These are phyloP conservation scores for Stemphylium beticola DNA, from an alignment of 2,329 filamentous ascomycete species.

Conservation along the genomic window DNA sequence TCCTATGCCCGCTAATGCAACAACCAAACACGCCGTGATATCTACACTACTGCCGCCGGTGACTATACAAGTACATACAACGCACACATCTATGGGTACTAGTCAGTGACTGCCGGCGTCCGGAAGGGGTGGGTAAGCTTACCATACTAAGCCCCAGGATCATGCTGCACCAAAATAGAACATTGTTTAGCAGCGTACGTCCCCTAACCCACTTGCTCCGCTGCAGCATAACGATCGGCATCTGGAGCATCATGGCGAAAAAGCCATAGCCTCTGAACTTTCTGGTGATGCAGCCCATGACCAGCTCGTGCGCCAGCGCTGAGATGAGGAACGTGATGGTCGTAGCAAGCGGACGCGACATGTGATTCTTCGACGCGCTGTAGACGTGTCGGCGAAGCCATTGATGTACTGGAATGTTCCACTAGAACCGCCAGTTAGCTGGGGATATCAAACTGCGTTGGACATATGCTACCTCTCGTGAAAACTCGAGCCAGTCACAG, in stretches of 20 bases:
- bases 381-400: slow-evolving; percentile 97
- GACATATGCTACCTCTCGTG: slow-evolving; percentile 53
- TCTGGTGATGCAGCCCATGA: slow-evolving; percentile 98
- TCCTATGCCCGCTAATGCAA: neutral
- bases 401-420: slow-evolving; percentile 67
- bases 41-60: neutral
- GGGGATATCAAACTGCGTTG: too few species aligned
- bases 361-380: slow-evolving; percentile 75
- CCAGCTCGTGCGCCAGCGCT: slow-evolving; percentile 87
- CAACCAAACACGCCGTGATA: neutral
- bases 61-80: slow-evolving; percentile 47
- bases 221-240: slow-evolving; percentile 93
- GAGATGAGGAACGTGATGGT: slow-evolving; percentile 90
- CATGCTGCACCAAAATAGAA: slow-evolving; percentile 90
- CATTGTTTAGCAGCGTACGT: slow-evolving; percentile 74
- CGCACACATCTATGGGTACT: slow-evolving; percentile 43
- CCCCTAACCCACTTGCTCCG: slow-evolving; percentile 77
- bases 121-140: slow-evolving; percentile 47
- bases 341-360: slow-evolving; percentile 79
- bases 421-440: slow-evolving; percentile 37
- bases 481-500: slow-evolving; percentile 94
- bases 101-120: slow-evolving; percentile 17
- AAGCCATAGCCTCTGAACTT: slow-evolving; percentile 96
- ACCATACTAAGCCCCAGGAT: slow-evolving; percentile 83
- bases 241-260: slow-evolving; percentile 92